phyloP scores from a whole-genome alignment of 176 grass and related monocot genomes.

The Carex littledalei region DNA sequence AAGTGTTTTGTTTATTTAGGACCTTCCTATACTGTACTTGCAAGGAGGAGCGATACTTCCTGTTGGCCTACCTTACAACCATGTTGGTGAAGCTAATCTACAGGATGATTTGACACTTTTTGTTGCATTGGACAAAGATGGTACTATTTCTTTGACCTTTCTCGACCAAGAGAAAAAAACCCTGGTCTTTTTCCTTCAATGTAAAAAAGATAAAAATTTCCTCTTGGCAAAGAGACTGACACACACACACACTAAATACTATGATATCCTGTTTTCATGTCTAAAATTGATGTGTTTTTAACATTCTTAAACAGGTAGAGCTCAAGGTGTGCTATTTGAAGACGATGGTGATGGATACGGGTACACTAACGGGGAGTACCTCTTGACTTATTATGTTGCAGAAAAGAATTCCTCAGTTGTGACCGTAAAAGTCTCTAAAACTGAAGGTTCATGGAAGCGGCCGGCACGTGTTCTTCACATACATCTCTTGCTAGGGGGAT shows the following conservation, averaged over 20 bases:
- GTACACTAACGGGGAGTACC: conserved; percentile 62
- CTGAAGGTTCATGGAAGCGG: conserved; percentile 58
- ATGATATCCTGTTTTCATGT: background rate
- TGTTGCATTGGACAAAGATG: conserved; percentile 83
- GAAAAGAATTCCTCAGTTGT: conserved; percentile 54
- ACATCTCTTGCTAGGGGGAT: conserved; percentile 71
- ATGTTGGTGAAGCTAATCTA: conserved; percentile 76
- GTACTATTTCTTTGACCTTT: conserved; percentile 27
- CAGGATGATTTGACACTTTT: conserved; percentile 81
- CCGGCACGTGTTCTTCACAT: conserved; percentile 55
- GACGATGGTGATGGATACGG: conserved; percentile 83
- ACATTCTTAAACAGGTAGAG: conserved; percentile 48
- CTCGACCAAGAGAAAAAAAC: background rate
- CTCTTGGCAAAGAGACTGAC: too few relatives aligned
- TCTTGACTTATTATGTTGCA: conserved; percentile 76
- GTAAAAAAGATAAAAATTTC: background rate
- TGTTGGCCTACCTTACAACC: conserved; percentile 61
- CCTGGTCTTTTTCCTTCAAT: background rate
- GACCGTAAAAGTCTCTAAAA: conserved; percentile 57
- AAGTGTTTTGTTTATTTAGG: conserved; percentile 36
- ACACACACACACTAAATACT: too few relatives aligned
- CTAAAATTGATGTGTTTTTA: conserved; percentile 12
- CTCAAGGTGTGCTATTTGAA: conserved; percentile 79
- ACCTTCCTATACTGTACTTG: conserved; percentile 75
- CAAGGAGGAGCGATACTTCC: conserved; percentile 87